phyloP scores from a whole-genome alignment of 2,329 filamentous ascomycete genomes.

The Botrytis galanthina region DNA sequence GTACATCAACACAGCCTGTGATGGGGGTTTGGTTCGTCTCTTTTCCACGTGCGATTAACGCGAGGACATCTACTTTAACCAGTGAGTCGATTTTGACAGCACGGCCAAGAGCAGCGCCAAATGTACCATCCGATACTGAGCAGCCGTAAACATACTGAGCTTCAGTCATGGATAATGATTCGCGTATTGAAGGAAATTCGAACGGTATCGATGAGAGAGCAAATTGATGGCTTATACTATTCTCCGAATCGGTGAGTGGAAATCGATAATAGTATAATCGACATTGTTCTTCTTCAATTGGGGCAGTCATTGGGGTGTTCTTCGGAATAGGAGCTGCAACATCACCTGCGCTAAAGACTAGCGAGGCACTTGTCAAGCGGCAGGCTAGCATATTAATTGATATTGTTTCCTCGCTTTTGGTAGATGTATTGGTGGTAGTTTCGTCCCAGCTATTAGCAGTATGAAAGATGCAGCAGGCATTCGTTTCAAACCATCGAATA shows the following conservation, averaged over 20 bases:
- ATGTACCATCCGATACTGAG: conserved; percentile 55
- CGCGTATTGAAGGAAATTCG: conserved; percentile 63
- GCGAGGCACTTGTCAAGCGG: conserved; percentile 61
- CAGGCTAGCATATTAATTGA: conserved; percentile 64
- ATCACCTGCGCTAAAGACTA: conserved; percentile 65
- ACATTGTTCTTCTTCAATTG: conserved; percentile 61
- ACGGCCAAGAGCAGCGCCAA: conserved; percentile 59
- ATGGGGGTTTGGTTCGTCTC: conserved; percentile 47
- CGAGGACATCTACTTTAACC: conserved; percentile 57
- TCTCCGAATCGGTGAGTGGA: conserved; percentile 41
- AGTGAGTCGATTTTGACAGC: conserved; percentile 65
- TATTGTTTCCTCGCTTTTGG: conserved; percentile 36
- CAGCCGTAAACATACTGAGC: conserved; percentile 67
- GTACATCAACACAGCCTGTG: conserved; percentile 60
- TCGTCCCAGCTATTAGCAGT: conserved; percentile 70
- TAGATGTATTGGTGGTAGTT: conserved; percentile 27
- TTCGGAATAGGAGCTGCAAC: conserved; percentile 52
- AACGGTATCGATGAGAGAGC: conserved; percentile 63
- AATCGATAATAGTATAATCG: conserved; percentile 69
- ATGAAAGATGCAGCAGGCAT: conserved; percentile 68
- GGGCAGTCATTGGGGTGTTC: conserved; percentile 27
- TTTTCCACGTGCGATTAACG: conserved; percentile 54
- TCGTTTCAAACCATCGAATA: conserved; percentile 66
- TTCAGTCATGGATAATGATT: conserved; percentile 53
- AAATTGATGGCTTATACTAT: conserved; percentile 58